Evolutionary conservation across 2,329 filamentous ascomycete genomes (phyloP).

Genomic region (Paecilomyces niveus): DNA sequence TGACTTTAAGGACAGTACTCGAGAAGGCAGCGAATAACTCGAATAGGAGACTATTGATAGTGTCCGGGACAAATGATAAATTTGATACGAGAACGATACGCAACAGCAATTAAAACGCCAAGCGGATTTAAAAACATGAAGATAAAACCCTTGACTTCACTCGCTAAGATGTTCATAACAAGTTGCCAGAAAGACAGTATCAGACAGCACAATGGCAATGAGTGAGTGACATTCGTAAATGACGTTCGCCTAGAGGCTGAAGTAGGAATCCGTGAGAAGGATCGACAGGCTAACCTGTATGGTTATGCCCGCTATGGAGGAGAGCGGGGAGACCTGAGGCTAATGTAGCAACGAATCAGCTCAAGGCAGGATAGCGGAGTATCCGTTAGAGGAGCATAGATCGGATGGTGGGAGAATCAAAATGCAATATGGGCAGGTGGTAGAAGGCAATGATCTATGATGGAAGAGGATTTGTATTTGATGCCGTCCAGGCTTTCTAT

Average conservation of each 20-base stretch:
- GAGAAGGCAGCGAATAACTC: background rate
- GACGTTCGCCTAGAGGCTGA: background rate
- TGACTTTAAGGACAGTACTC: background rate
- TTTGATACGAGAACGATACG: background rate
- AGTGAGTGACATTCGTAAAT: background rate
- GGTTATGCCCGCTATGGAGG: background rate
- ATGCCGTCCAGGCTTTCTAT: background rate
- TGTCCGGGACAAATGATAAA: background rate
- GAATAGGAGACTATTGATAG: background rate
- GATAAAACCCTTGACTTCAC: slow-evolving; percentile 21
- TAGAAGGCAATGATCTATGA: background rate
- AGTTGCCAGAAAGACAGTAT: slow-evolving; percentile 11
- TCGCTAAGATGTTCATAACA: slow-evolving; percentile 23
- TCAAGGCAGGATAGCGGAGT: background rate
- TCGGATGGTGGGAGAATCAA: background rate
- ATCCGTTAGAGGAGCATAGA: background rate
- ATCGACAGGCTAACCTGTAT: background rate
- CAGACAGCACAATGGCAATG: slow-evolving; percentile 7
- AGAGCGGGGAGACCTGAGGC: background rate
- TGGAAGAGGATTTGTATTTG: background rate
- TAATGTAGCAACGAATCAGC: background rate
- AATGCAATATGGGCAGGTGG: background rate
- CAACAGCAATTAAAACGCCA: slow-evolving; percentile 2
- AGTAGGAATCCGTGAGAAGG: background rate
- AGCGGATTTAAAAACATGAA: slow-evolving; percentile 4